Evolutionary conservation across 768 basidiomycete species (phyloP), one percentile per base, ranked within the genome.

Genomic region (Suillus subluteus): DNA sequence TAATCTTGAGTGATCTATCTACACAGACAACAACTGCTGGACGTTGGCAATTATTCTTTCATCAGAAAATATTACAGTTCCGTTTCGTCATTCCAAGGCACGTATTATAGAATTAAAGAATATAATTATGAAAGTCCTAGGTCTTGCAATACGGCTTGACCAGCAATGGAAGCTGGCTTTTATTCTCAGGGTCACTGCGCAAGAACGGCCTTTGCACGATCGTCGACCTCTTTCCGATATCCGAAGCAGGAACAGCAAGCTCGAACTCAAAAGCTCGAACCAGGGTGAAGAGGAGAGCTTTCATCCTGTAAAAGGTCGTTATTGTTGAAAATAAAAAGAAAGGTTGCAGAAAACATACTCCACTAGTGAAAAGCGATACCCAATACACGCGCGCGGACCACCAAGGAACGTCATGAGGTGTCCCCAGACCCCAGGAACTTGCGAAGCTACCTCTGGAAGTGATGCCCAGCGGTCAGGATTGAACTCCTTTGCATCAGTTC

Each of bases 311-410:
- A 52, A 37, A 44, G 12, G 8, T 30, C 54, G 26, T 56, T 23
- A 13, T 48, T 16, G 32, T 50, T 50, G 1, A 15, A 30, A 7
- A 30, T 55, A 40, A 15, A 37, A 32, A 16, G 6, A 18, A 54
- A 35, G 11, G 30, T 44, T 26, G 38, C 50, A 30, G 11, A 6
- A 43, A 2, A 81, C 86, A 48, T 66, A 88, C 86, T 88, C 88
- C 18, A 84, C 78, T 26, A 90, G 74, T 16, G 90, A 81, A 72
- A 91, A 91, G 4, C 86, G 83, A 72, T 85, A 90, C 0, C 89
- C 89, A 43, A 91, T 90, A 67, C 90, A 92, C 0, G 87, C 82
- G 23, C 83, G 82, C 16, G 88, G 86, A 6, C 90, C 90, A 41
- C 87, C 87, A 3, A 88, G 69, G 81, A 92, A 92, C 0, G 86